Evolutionary conservation across 78 protist species (phyloP), one percentile per base, ranked within the genome.

Genomic region (Tieghemostelium lacteum): DNA sequence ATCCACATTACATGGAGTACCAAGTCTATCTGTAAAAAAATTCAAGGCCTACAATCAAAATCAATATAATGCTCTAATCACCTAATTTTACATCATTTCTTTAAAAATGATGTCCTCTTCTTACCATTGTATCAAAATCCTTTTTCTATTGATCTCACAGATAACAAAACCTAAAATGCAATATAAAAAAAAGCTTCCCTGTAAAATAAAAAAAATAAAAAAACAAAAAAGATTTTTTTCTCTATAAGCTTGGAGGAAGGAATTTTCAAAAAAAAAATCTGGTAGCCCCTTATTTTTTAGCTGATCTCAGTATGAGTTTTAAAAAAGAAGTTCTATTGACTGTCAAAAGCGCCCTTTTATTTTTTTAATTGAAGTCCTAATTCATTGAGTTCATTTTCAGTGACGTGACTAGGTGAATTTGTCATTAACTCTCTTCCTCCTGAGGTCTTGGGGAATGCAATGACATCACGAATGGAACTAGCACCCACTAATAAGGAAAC

Each of bases 401-500:
- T 71, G 4, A 87, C 71, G 6, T 2, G 0, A 6, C 86, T 16
- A 1, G 93, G 93, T 16, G 93, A 87, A 2, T 49, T 58, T 6
- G 93, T 87, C 86, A 87, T 65, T 24, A 87, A 22, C 42, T 87
- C 93, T 29, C 67, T 58, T 64, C 93, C 93, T 33, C 88, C 85
- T 7, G 93, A 87, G 14, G 93, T 78, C 94, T 97, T 97, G 7
- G 98, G 98, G 58, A 95, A 97, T 34, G 98, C 98, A 10, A 97
- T 97, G 1, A 93, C 97, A 39, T 97, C 97, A 45, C 98, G 91
- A 26, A 97, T 73, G 45, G 95, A 75, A 39, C 22, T 19, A 7
- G 97, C 69, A 0, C 86, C 91, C 0, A 77, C 73, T 14, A 94
- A 33, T 2, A 88, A 24, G 3, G 96, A 69, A 61, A 88, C 36